Conservation (phyloP, 257 asterid genomes). For the Ligustrum vulgare region DNA sequence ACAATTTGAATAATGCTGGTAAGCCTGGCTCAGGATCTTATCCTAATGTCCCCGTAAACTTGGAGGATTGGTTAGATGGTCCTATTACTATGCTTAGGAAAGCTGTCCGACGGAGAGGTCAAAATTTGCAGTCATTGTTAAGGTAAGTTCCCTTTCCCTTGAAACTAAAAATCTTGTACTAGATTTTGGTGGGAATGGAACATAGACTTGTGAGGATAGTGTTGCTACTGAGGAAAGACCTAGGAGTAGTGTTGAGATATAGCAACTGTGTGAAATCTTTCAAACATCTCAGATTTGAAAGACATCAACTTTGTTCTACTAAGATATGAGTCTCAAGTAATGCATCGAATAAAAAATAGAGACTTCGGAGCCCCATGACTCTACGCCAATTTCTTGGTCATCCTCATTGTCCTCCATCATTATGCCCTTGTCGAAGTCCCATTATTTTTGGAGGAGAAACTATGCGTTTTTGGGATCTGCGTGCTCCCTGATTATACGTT, state of each 20-base stretch:
- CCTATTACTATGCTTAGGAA: background rate
- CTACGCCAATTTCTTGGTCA: no score
- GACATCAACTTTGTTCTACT: no score
- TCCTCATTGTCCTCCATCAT: no score
- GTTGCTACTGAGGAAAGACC: conserved; percentile 52
- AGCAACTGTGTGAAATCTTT: no score
- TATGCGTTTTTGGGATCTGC: no score
- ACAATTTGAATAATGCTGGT: conserved; percentile 48
- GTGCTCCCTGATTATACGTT: no score
- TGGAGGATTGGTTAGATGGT: conserved; percentile 12
- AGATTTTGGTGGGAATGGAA: conserved; percentile 51
- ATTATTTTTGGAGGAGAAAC: no score
- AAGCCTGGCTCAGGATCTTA: conserved; percentile 39
- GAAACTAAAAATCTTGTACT: conserved; percentile 39
- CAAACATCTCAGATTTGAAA: no score
- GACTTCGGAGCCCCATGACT: no score
- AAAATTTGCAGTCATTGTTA: conserved; percentile 1
- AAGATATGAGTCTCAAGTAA: no score
- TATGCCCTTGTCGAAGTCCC: no score
- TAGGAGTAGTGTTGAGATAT: conserved; percentile 37
- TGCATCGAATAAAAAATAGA: no score
- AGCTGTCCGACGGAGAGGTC: conserved; percentile 7
- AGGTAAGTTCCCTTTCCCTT: conserved; percentile 1
- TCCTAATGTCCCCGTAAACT: conserved; percentile 26
- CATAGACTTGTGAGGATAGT: conserved; percentile 80